Conservation (phyloP, 345 rosid species). For the Syzygium aqueum region DNA sequence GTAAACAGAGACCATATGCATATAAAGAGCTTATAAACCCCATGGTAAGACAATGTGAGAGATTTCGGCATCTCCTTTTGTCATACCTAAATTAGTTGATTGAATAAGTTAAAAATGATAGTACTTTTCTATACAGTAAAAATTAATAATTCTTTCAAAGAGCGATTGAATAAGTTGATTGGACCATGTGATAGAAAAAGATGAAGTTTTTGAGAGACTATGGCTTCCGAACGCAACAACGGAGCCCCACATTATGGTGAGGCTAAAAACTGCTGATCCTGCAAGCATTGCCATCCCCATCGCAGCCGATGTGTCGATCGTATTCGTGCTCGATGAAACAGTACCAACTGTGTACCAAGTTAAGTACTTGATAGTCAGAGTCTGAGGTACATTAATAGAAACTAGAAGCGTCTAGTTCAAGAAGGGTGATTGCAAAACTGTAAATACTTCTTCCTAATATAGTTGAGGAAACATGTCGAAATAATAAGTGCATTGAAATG, state of each 20-base stretch:
- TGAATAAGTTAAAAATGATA: not conserved
- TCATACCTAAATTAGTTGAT: not conserved
- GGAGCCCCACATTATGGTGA: slow-evolving; percentile 27
- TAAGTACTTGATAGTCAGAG: not conserved
- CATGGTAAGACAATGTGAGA: not conserved
- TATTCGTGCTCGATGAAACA: not conserved
- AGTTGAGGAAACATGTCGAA: not conserved
- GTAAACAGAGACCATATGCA: too few species aligned
- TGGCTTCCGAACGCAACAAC: slow-evolving; percentile 32
- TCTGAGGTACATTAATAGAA: not conserved
- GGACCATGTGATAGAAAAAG: not conserved
- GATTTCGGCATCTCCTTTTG: not conserved
- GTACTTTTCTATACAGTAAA: not conserved
- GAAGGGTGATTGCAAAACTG: not conserved
- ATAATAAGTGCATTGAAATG: not conserved
- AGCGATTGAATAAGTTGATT: not conserved
- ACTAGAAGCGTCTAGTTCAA: not conserved
- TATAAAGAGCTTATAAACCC: not conserved
- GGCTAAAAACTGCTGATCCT: slow-evolving; percentile 24
- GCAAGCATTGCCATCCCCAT: slow-evolving; percentile 10
- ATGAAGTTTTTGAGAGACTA: slow-evolving; percentile 4
- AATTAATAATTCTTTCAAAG: not conserved
- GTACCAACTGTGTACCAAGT: not conserved
- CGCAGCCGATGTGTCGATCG: not conserved
- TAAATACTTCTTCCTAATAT: not conserved